Conservation (phyloP, 306 rosid species). For the Cucumis melo region DNA sequence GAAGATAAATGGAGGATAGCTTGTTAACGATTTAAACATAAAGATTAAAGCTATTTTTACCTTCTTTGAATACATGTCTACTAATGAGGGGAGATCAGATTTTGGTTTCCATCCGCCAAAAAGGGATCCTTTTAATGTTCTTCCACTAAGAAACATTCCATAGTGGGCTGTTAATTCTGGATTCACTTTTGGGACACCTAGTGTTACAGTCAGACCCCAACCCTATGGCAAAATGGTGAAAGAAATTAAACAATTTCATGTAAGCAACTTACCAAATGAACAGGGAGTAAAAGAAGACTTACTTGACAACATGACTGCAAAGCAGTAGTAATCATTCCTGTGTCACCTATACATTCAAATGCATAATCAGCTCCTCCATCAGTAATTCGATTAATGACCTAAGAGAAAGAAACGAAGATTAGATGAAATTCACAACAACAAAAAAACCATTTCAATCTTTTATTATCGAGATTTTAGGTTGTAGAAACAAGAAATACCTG, state of each 20-base stretch:
- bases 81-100: conserved; percentile 77
- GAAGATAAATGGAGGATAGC: no score
- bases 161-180: conserved; percentile 83
- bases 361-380: conserved; percentile 95
- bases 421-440: conserved; percentile 1
- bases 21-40: no score
- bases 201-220: conserved; percentile 89
- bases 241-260: not conserved
- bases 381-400: conserved; percentile 68
- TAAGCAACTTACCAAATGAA: not conserved
- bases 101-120: conserved; percentile 99
- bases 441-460: not conserved
- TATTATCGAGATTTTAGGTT: not conserved
- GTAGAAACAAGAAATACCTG: conserved; percentile 29
- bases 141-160: conserved; percentile 50
- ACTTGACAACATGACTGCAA: conserved; percentile 90
- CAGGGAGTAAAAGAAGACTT: conserved; percentile 10
- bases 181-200: conserved; percentile 80
- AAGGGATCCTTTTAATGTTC: conserved; percentile 78
- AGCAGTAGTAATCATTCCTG: conserved; percentile 83
- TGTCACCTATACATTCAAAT: conserved; percentile 82
- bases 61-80: conserved; percentile 75
- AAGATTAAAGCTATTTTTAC: conserved; percentile 12
- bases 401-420: conserved; percentile 4
- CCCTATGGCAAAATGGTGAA: conserved; percentile 30